Evolutionary conservation across 805 yeast species (phyloP).

Genomic region (Ogataea ganodermae): DNA sequence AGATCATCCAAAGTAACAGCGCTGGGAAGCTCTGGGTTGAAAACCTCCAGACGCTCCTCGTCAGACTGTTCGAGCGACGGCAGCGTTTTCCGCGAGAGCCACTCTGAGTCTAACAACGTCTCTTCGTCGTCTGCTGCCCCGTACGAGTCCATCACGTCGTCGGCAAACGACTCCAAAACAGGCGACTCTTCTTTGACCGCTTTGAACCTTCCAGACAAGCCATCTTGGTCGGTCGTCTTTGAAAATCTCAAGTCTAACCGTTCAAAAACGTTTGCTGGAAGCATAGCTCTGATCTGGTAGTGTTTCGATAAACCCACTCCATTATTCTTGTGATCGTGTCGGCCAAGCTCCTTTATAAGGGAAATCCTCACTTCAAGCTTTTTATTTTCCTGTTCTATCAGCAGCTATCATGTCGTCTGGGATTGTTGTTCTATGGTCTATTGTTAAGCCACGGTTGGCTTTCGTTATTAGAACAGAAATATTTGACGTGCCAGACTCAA

Average conservation of each 20-base stretch:
- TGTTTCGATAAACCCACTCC: background rate
- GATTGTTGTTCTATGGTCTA: constrained; percentile 1
- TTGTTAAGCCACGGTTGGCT: no score
- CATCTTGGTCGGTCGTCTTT: background rate
- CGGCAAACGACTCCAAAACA: background rate
- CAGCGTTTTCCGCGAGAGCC: constrained; percentile 2
- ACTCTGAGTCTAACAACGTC: background rate
- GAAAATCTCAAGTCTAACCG: background rate
- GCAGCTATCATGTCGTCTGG: background rate
- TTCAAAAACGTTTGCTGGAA: background rate
- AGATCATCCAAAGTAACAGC: background rate
- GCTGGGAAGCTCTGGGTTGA: background rate
- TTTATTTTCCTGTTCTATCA: constrained; percentile 5
- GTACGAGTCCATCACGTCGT: background rate
- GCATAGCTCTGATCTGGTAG: background rate
- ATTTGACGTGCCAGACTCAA: constrained; percentile 5
- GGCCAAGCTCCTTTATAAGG: background rate
- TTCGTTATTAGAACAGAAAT: constrained; percentile 8
- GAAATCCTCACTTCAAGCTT: background rate
- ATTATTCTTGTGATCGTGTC: background rate
- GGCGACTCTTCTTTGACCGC: background rate
- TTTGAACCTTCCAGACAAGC: background rate
- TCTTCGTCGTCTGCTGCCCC: background rate
- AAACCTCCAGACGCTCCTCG: constrained; percentile 4
- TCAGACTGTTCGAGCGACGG: constrained; percentile 6